Percentiles rank a stretch among this genome's conserved stretches.
phyloP scores from a whole-genome alignment of 2,329 filamentous ascomycete genomes.

The Chaetomium olivaceum region DNA sequence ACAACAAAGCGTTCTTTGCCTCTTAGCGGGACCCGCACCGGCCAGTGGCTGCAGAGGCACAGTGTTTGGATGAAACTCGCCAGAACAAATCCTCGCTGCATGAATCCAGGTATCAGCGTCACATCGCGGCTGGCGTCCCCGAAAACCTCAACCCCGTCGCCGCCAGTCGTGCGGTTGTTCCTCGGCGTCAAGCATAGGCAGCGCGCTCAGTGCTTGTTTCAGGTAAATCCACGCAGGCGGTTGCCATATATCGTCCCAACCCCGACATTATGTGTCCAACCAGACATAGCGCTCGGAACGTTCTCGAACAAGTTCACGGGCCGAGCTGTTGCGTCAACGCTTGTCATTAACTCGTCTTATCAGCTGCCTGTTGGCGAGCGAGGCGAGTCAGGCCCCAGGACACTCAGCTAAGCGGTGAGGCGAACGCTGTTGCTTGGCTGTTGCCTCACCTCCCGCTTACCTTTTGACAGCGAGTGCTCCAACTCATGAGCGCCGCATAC shows the following conservation, averaged over 20 bases:
- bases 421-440: background rate
- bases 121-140: background rate
- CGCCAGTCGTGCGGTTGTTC: background rate
- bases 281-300: background rate
- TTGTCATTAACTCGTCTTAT: background rate
- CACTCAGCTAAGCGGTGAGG: background rate
- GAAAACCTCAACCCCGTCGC: background rate
- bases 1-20: slow-evolving; percentile 9
- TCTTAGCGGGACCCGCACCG: background rate
- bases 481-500: slow-evolving; percentile 1
- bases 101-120: background rate
- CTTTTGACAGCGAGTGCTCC: background rate
- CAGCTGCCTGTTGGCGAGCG: background rate
- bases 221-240: slow-evolving; percentile 5
- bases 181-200: background rate
- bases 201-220: slow-evolving; percentile 10
- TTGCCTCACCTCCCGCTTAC: background rate
- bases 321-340: background rate
- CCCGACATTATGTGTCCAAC: background rate
- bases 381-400: background rate
- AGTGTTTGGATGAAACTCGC: slow-evolving; percentile 17
- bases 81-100: slow-evolving; percentile 6
- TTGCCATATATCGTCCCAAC: background rate
- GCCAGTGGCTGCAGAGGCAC: slow-evolving; percentile 8
- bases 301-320: background rate